A percentile compares a stretch with the other conserved stretches of the same genome.
phyloP scores from a whole-genome alignment of 306 rosid species.

The Begonia fuchsioides region DNA sequence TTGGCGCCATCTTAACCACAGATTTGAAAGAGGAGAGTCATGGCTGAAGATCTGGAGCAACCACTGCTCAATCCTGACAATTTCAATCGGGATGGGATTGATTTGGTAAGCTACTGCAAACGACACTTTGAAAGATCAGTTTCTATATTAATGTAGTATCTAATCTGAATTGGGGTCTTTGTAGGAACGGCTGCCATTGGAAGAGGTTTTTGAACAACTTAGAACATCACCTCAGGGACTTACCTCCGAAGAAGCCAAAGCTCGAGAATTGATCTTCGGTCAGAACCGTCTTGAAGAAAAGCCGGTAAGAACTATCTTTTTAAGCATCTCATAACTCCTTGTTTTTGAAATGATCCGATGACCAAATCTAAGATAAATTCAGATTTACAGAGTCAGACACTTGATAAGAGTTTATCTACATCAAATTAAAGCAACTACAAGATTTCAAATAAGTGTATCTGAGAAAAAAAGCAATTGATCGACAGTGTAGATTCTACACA shows the following conservation, averaged over 20 bases:
- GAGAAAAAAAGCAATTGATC: too few relatives aligned
- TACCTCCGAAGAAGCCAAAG: conserved; percentile 66
- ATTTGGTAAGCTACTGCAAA: conserved; percentile 41
- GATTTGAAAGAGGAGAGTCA: conserved; percentile 12
- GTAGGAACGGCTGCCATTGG: conserved; percentile 66
- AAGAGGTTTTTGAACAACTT: conserved; percentile 61
- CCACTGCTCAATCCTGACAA: conserved; percentile 64
- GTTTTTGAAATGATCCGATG: background rate
- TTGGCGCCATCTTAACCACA: too few relatives aligned
- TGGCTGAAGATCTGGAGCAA: conserved; percentile 60
- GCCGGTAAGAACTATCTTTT: conserved; percentile 31
- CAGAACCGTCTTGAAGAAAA: conserved; percentile 69
- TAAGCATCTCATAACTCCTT: too few relatives aligned
- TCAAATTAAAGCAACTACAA: too few relatives aligned
- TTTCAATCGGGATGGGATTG: conserved; percentile 66
- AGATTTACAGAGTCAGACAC: background rate
- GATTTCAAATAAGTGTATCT: too few relatives aligned
- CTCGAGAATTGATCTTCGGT: conserved; percentile 52
- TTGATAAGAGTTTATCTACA: too few relatives aligned
- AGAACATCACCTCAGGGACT: conserved; percentile 59
- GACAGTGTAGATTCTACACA: too few relatives aligned
- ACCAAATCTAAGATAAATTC: background rate
- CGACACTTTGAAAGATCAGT: too few relatives aligned
- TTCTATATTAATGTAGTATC: background rate
- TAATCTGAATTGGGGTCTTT: background rate